Evolutionary conservation across 2,329 filamentous ascomycete species (phyloP).

Genomic region (Aureobasidium namibiae): DNA sequence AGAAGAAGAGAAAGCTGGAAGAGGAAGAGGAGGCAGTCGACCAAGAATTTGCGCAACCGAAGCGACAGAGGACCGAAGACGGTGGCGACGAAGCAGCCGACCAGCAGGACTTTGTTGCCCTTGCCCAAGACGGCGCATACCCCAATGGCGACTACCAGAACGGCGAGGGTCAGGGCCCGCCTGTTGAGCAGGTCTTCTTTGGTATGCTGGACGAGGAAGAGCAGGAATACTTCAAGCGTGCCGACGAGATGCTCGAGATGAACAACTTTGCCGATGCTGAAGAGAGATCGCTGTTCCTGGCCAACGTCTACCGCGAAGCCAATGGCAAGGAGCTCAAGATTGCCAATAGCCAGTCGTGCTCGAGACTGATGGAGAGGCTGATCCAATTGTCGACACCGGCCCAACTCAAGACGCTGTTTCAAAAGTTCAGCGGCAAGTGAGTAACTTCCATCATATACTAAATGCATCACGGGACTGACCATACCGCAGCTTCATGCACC

Average conservation of each 20-base stretch:
- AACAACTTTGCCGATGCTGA: conserved; percentile 78
- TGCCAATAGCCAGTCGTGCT: conserved; percentile 91
- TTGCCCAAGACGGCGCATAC: conserved; percentile 20
- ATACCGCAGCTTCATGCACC: conserved; percentile 58
- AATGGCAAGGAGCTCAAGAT: conserved; percentile 91
- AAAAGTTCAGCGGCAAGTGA: conserved; percentile 70
- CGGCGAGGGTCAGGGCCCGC: conserved; percentile 24
- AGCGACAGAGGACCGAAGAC: conserved; percentile 28
- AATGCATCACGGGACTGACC: background rate
- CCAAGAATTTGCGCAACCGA: conserved; percentile 27
- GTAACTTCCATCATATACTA: conserved; percentile 22
- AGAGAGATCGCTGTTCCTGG: conserved; percentile 47
- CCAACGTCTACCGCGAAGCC: conserved; percentile 79
- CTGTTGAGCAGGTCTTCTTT: conserved; percentile 68
- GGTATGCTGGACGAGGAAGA: conserved; percentile 88
- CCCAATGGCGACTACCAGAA: conserved; percentile 26
- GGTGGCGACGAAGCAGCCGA: conserved; percentile 32
- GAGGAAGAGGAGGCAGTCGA: conserved; percentile 28
- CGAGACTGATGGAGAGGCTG: conserved; percentile 81
- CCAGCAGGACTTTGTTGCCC: conserved; percentile 19
- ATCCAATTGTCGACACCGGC: conserved; percentile 69
- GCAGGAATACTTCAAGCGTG: conserved; percentile 88
- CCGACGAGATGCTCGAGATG: conserved; percentile 80
- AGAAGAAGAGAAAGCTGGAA: conserved; percentile 44
- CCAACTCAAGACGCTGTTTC: conserved; percentile 82